These are phyloP conservation scores for Nicotiana otophora DNA, from an alignment of 257 asterid species.

Conservation along the genomic window DNA sequence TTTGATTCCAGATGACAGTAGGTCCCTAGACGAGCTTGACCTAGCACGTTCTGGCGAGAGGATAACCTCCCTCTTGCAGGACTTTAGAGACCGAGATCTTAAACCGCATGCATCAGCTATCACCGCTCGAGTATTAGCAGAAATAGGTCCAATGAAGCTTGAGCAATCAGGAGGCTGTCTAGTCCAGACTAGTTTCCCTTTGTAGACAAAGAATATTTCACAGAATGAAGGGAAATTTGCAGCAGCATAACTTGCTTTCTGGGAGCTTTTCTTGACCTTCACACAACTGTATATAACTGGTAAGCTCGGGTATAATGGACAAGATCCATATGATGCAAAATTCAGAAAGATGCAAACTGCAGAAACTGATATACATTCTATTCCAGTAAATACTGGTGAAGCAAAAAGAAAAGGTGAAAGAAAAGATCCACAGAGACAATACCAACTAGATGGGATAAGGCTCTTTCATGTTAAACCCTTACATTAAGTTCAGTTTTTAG, in stretches of 20 bases:
- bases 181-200: slow-evolving; percentile 65
- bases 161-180: slow-evolving; percentile 42
- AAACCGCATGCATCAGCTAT: slow-evolving; percentile 23
- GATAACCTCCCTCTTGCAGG: slow-evolving; percentile 23
- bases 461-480: neutral
- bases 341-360: neutral
- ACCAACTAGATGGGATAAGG: neutral
- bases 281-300: slow-evolving; percentile 40
- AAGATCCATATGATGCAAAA: neutral
- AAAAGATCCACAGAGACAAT: neutral
- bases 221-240: slow-evolving; percentile 60
- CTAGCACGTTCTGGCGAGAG: slow-evolving; percentile 13
- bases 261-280: slow-evolving; percentile 58
- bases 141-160: slow-evolving; percentile 13
- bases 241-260: slow-evolving; percentile 60
- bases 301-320: slow-evolving; percentile 4
- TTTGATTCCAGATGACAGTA: slow-evolving; percentile 21
- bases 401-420: neutral
- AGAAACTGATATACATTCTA: neutral
- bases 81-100: slow-evolving; percentile 29
- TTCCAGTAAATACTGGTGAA: slow-evolving; percentile 4
- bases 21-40: slow-evolving; percentile 23
- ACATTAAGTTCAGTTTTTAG: neutral
- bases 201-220: slow-evolving; percentile 69
- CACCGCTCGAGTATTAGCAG: slow-evolving; percentile 23